phyloP scores from a whole-genome alignment of 108 stramenopile genomes.

The Aurantiochytrium sp. region DNA sequence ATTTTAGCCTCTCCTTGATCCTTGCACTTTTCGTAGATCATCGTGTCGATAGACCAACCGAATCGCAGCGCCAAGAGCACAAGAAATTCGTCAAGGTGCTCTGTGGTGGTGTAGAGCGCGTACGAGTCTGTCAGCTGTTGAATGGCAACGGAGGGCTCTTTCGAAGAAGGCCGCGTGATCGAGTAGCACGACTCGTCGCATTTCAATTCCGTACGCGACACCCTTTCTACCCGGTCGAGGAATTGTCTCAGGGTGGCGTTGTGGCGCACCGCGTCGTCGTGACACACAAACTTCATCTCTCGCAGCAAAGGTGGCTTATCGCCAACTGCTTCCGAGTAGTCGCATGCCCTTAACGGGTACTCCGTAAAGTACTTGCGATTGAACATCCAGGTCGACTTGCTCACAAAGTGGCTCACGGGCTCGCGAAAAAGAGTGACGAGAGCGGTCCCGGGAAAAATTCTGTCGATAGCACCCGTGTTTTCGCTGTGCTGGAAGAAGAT shows the following conservation, averaged over 20 bases:
- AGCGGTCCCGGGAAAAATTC: background rate
- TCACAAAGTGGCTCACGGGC: background rate
- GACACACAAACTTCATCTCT: background rate
- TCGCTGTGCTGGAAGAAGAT: background rate
- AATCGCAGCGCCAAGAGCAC: background rate
- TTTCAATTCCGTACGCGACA: background rate
- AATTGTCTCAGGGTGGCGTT: background rate
- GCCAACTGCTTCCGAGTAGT: background rate
- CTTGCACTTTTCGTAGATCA: background rate
- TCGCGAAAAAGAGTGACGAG: background rate
- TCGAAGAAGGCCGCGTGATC: background rate
- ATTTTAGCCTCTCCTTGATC: background rate
- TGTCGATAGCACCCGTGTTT: background rate
- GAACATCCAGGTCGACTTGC: background rate
- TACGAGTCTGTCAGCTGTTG: background rate
- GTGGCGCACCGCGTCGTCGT: background rate
- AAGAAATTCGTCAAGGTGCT: background rate
- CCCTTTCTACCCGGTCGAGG: background rate
- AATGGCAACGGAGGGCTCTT: background rate
- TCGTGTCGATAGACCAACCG: background rate
- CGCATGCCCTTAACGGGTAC: background rate
- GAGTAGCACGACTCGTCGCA: background rate
- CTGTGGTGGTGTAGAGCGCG: background rate
- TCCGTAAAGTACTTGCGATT: background rate
- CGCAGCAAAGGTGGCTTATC: background rate